Base-by-base conservation (phyloP, 2,329 filamentous ascomycete genomes). In the Colletotrichum filicis region DNA sequence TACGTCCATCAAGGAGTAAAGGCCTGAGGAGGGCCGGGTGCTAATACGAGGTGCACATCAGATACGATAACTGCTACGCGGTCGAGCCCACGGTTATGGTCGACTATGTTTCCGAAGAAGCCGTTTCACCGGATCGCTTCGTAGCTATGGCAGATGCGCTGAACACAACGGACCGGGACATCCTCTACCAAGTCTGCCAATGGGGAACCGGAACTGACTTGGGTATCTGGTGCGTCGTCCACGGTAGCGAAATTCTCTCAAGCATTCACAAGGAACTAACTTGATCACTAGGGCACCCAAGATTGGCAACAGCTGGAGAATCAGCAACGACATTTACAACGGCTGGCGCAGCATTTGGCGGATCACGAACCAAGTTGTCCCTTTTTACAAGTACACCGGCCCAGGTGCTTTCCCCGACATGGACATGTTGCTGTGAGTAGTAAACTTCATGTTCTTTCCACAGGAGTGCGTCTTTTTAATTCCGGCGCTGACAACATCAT, bases 291-390 rank as follows among this genome's bases (percentile, higher is more conserved):
- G 71, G 71, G 71, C 42, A 1, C 66, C 71, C 9, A 66, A 71
- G 35, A 58, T 71, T 3, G 85, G 85, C 1, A 85, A 87, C 57
- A 82, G 83, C 0, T 88, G 86, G 83, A 80, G 87, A 55, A 88
- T 89, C 69, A 87, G 85, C 66, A 89, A 89, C 72, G 87, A 89
- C 74, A 88, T 89, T 64, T 86, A 85, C 67, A 85, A 86, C 52
- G 80, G 80, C 16, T 89, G 87, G 87, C 80, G 84, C 26, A 84
- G 82, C 46, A 85, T 89, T 57, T 88, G 84, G 82, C 83, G 87
- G 1, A 88, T 87, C 16, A 81, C 85, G 14, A 89, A 89, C 74
- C 85, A 89, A 70, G 86, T 83, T 2, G 85, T 86, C 0, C 86
- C 87, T 1, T 85, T 86, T 67, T 82, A 82, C 7, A 80, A 79